Conservation (phyloP, 495 filamentous ascomycete species). For the Entonaema liquescens region DNA sequence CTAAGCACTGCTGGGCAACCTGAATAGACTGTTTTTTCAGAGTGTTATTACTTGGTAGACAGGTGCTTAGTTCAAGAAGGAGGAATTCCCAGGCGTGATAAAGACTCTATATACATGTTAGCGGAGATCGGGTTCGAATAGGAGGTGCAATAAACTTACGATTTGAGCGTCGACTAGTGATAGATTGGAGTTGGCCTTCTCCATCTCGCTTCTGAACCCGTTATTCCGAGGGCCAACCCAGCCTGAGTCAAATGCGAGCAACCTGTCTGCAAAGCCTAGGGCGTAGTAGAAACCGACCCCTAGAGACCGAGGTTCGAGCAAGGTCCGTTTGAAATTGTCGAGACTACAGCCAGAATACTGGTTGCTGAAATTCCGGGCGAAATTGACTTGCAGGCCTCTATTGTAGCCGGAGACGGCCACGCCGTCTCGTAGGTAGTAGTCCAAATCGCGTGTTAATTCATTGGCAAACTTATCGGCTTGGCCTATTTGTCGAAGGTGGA, state of each 20-base stretch:
- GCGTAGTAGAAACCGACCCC: slow-evolving; percentile 86
- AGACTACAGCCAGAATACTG: slow-evolving; percentile 76
- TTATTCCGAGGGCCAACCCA: slow-evolving; percentile 73
- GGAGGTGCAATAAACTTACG: slow-evolving; percentile 59
- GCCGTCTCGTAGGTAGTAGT: slow-evolving; percentile 78
- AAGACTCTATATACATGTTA: slow-evolving; percentile 65
- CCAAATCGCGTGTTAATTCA: slow-evolving; percentile 74
- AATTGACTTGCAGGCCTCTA: slow-evolving; percentile 80
- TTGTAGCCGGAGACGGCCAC: slow-evolving; percentile 82
- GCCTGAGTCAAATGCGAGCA: slow-evolving; percentile 77
- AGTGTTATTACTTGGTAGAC: slow-evolving; percentile 66
- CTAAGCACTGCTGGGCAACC: slow-evolving; percentile 76
- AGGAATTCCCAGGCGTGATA: slow-evolving; percentile 91
- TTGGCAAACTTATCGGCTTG: slow-evolving; percentile 68
- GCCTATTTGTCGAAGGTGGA: slow-evolving; percentile 78
- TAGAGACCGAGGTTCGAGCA: slow-evolving; percentile 66
- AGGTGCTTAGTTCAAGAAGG: slow-evolving; percentile 80
- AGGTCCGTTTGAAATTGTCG: slow-evolving; percentile 78
- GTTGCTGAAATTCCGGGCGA: slow-evolving; percentile 82
- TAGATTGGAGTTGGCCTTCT: slow-evolving; percentile 86
- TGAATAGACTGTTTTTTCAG: slow-evolving; percentile 70
- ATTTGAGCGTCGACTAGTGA: slow-evolving; percentile 92
- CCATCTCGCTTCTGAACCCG: slow-evolving; percentile 82
- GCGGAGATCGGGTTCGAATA: slow-evolving; percentile 2
- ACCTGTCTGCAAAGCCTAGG: slow-evolving; percentile 71